Base-by-base conservation (phyloP, 116 monocot species). In the Dioscorea cayenensis region DNA sequence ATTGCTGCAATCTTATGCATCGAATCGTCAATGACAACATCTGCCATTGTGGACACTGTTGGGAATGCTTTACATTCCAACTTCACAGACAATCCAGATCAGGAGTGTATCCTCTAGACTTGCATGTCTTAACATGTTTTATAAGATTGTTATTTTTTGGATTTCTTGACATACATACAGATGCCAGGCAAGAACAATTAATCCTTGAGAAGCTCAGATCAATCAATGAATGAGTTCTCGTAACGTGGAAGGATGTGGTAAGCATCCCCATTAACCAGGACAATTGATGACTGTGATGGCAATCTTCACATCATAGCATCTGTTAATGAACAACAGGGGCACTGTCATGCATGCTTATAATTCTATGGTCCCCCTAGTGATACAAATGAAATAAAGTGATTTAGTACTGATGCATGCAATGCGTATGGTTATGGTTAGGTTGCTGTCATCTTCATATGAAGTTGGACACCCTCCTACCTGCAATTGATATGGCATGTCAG, bases 21-120 rank as follows among this genome's bases (percentile, higher is more conserved):
- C 21, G 99, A 99, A 77, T 94, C 94, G 51, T 99, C 94, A 49
- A 99, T 99, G 94, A 94, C 86, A 38, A 91, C 79, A 32, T 99
- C 91, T 22, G 87, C 99, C 14, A 94, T 94, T 29, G 91, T 99
- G n/a, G 99, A 99, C 71, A 89, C 73, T 63, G 75, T 84, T 35
- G 99, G 94, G 29, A 91, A 94, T 82, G 99, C 94, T 75, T 75
- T 99, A 17, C 99, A 99, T 77, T 99, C 99, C 22, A 94, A 99
- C 69, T 99, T 99, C 76, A 75, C 85, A 14, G 89, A 89, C 43
- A 77, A 91, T 73, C 99, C 99, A 66, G 99, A 99, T 74, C 76
- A 94, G 51, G 99, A 99, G 84, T 99, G 99, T 99, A 94, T 99
- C 99, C 91, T 93, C 14, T 16, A 16, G 64, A 49, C 37, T 36